Base-by-base conservation (phyloP, 352 stramenopile genomes). In the Phytopythium oedochilum region DNA sequence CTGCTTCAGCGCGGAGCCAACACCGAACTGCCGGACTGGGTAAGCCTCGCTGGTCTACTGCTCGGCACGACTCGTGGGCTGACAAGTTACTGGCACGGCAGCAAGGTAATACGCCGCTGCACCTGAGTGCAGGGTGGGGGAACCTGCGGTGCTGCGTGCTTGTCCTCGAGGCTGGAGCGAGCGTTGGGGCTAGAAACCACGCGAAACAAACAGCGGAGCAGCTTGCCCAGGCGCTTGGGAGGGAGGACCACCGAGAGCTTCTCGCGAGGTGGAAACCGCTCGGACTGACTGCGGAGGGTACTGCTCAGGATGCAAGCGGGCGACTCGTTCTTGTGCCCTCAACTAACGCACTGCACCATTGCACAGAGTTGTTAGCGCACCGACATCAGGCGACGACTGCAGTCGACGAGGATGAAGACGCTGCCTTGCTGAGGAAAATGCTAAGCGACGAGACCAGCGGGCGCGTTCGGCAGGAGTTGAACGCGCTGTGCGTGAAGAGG, bases 71-170 rank as follows among this genome's bases (percentile, higher is more conserved):
- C 26, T 26, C 8, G 15, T 26, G 6, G 38, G n/a, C 15, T 44
- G 17, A 28, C 22, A 12, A 8, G 36, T 42, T 42, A 18, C 40
- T 46, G 22, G 20, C 25, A 22, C 18, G 53, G 5, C 50, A 91
- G 82, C 63, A 68, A 50, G 75, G 79, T n/a, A 88, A 89, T 42
- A 85, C 79, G 7, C 63, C 82, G 11, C 53, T 92, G 10, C 79
- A 92, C 51, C 40, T 92, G 29, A 75, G 77, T n/a, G 75, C 79
- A 54, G 82, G 78, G 0, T 92, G 77, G 73, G 79, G 82, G 20
- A 74, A 83, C 31, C 45, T 86, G 10, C 53, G 63, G 3, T 88
- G 75, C 34, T 71, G 73, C 9, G 66, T 87, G 10, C 34, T 89
- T 44, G 54, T 89, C 15, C 59, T 92, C 5, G 78, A 92, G 62